phyloP scores from a whole-genome alignment of 805 yeast genomes.

The Myxozyma geophila region DNA sequence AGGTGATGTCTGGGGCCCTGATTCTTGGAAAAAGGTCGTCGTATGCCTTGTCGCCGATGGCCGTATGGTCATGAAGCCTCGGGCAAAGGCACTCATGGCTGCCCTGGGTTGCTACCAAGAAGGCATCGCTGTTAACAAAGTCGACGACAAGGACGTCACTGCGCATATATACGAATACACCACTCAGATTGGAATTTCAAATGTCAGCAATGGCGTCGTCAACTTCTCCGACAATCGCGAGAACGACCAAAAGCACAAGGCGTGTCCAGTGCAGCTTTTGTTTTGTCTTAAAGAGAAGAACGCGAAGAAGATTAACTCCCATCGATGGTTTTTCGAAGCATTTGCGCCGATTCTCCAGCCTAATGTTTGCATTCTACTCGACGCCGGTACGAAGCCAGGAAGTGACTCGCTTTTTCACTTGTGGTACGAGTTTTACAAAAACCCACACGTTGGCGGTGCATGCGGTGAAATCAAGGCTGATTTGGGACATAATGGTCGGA shows the following conservation, averaged over 20 bases:
- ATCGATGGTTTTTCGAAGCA: constrained; percentile 72
- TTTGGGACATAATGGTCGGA: constrained; percentile 54
- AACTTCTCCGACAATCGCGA: constrained; percentile 48
- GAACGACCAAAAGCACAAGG: constrained; percentile 50
- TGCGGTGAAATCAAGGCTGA: constrained; percentile 73
- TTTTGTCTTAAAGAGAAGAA: constrained; percentile 66
- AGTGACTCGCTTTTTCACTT: constrained; percentile 60
- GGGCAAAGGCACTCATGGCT: constrained; percentile 78
- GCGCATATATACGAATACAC: constrained; percentile 94
- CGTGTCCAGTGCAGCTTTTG: constrained; percentile 65
- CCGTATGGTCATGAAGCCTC: constrained; percentile 76
- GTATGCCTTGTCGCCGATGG: constrained; percentile 93
- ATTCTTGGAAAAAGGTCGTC: constrained; percentile 92
- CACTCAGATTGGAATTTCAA: constrained; percentile 81
- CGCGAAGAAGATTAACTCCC: constrained; percentile 68
- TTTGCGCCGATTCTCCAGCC: constrained; percentile 63
- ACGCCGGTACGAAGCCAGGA: constrained; percentile 69
- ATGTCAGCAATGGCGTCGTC: constrained; percentile 59
- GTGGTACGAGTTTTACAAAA: constrained; percentile 66
- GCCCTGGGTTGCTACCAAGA: constrained; percentile 93
- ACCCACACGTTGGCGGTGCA: constrained; percentile 67
- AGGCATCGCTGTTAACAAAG: constrained; percentile 90
- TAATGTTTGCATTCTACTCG: constrained; percentile 59
- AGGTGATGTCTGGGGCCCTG: constrained; percentile 75
- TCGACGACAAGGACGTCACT: constrained; percentile 77